These are phyloP conservation scores for Penicillium sp. DNA, from an alignment of 2,329 filamentous ascomycete genomes.

Conservation along the genomic window DNA sequence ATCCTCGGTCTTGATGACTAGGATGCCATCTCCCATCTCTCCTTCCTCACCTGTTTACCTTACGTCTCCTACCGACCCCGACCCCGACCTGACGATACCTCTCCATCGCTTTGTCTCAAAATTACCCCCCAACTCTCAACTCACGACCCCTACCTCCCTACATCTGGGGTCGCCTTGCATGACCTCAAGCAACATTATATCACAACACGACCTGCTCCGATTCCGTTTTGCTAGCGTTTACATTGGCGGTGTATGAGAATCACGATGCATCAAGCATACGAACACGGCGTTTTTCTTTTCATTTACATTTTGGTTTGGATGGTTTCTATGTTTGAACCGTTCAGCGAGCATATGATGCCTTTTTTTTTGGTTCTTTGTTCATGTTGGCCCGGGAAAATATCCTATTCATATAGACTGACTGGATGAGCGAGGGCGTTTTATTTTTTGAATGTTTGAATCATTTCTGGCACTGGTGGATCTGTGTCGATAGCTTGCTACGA, in stretches of 20 bases:
- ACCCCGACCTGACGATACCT: background rate
- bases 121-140: background rate
- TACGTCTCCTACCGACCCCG: background rate
- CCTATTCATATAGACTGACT: constrained; percentile 12
- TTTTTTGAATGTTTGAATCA: constrained; percentile 12
- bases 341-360: constrained; percentile 4
- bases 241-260: constrained; percentile 28
- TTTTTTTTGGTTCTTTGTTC: constrained; percentile 9
- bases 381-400: constrained; percentile 5
- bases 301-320: constrained; percentile 8
- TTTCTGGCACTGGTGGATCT: constrained; percentile 18
- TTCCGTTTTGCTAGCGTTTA: constrained; percentile 23
- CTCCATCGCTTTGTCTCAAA: constrained; percentile 1
- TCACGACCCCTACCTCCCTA: constrained; percentile 6
- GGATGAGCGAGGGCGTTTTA: constrained; percentile 10
- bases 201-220: constrained; percentile 15
- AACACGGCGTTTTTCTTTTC: constrained; percentile 3
- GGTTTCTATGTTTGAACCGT: background rate
- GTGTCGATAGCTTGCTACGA: constrained; percentile 21
- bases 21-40: background rate
- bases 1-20: constrained; percentile 23
- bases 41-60: background rate
- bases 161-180: background rate
- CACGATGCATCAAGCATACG: constrained; percentile 27
- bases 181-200: constrained; percentile 4